These are phyloP conservation scores for Paecilomyces formosus DNA, from an alignment of 2,329 filamentous ascomycete species.

Conservation along the genomic window DNA sequence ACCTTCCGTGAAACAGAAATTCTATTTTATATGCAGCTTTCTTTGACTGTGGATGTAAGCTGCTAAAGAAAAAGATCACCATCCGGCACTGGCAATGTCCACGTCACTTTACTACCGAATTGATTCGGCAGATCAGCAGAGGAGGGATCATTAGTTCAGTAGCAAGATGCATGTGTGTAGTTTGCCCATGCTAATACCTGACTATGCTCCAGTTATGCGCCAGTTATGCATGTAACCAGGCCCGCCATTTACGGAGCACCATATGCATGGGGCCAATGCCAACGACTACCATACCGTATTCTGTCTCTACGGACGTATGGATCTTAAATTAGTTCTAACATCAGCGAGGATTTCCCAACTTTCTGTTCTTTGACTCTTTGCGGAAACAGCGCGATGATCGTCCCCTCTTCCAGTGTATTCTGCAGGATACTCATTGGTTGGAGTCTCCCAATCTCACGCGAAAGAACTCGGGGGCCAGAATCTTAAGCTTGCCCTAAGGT, in stretches of 20 bases:
- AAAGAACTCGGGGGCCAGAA: too few species aligned
- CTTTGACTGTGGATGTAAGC: background rate
- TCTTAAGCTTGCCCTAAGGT: too few species aligned
- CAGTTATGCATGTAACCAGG: background rate
- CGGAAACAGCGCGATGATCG: background rate
- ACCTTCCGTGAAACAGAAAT: background rate
- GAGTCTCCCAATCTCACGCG: too few species aligned
- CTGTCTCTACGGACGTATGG: background rate
- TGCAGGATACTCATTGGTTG: background rate
- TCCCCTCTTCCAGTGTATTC: background rate
- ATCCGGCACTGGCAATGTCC: too few species aligned
- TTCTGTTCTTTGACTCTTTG: background rate
- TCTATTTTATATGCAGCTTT: background rate
- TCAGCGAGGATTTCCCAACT: background rate
- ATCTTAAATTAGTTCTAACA: background rate
- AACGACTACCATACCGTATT: too few species aligned
- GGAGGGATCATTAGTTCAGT: too few species aligned
- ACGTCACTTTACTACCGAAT: too few species aligned
- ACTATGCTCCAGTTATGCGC: background rate
- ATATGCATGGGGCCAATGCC: too few species aligned
- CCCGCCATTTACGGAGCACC: too few species aligned
- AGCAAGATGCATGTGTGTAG: too few species aligned
- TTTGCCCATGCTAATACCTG: too few species aligned
- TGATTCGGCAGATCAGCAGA: too few species aligned
- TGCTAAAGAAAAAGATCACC: background rate